Conservation (phyloP, 2,329 filamentous ascomycete genomes). For the Botrytis deweyae region DNA sequence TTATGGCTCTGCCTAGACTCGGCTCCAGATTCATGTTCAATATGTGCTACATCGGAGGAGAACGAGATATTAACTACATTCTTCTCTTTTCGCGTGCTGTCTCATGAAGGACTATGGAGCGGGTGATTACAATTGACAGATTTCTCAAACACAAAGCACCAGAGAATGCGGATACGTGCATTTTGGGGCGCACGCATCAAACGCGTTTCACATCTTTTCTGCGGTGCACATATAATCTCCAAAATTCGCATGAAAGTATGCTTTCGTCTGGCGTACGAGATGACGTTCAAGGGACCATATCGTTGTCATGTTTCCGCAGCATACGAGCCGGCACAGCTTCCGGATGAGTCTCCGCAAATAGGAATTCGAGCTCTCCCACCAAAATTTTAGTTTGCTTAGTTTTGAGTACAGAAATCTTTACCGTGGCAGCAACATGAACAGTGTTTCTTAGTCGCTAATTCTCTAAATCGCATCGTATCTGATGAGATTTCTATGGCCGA, state of each 20-base stretch:
- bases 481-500: neutral
- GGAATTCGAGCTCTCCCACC: too few species aligned
- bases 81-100: neutral
- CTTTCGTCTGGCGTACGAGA: neutral
- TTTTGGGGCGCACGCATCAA: neutral
- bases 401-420: too few species aligned
- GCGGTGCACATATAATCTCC: neutral
- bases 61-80: neutral
- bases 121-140: too few species aligned
- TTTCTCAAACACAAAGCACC: neutral
- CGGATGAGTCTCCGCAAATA: neutral
- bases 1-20: neutral
- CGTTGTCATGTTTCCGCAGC: too few species aligned
- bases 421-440: neutral
- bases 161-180: neutral
- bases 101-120: neutral
- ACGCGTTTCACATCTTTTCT: neutral
- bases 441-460: too few species aligned
- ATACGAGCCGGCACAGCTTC: neutral
- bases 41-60: neutral
- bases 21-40: neutral
- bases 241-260: neutral
- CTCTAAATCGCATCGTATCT: neutral
- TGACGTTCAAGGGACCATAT: neutral
- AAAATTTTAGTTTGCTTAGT: neutral